These are phyloP conservation scores for Geotrichum ghanense DNA, from an alignment of 805 yeast genomes.

Conservation along the genomic window DNA sequence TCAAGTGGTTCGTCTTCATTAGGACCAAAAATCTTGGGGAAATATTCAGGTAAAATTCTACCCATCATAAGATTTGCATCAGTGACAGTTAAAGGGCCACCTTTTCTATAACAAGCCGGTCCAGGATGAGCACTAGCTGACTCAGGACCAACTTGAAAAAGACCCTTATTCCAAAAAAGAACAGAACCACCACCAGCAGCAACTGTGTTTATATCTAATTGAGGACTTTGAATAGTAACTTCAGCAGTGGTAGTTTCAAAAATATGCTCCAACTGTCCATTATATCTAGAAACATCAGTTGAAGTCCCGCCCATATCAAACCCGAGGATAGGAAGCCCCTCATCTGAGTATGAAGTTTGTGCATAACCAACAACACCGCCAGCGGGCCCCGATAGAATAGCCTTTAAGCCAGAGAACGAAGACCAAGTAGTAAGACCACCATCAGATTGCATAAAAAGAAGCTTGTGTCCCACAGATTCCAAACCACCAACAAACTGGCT, in stretches of 20 bases:
- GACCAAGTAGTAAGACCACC: constrained; percentile 87
- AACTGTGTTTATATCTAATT: constrained; percentile 67
- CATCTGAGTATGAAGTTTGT: constrained; percentile 54
- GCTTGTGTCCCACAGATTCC: constrained; percentile 26
- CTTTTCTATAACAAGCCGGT: constrained; percentile 77
- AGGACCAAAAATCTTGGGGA: constrained; percentile 79
- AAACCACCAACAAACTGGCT: constrained; percentile 47
- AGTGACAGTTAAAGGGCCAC: constrained; percentile 75
- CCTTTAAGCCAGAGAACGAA: constrained; percentile 74
- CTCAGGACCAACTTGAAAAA: constrained; percentile 77
- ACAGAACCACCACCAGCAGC: constrained; percentile 83
- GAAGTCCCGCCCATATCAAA: constrained; percentile 92
- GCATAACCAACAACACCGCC: constrained; percentile 96
- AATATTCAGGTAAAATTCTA: constrained; percentile 57
- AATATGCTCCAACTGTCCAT: constrained; percentile 62
- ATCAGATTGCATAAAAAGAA: constrained; percentile 82
- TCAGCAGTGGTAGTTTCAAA: constrained; percentile 81
- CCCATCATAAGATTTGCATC: constrained; percentile 74
- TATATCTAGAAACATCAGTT: constrained; percentile 69
- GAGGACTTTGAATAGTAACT: constrained; percentile 74
- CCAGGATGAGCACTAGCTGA: constrained; percentile 86
- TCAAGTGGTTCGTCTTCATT: constrained; percentile 64
- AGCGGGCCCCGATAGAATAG: constrained; percentile 92
- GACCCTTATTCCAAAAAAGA: constrained; percentile 54
- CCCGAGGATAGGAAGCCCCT: constrained; percentile 57